These are phyloP conservation scores for Venturia effusa DNA, from an alignment of 2,329 filamentous ascomycete species.

Conservation along the genomic window DNA sequence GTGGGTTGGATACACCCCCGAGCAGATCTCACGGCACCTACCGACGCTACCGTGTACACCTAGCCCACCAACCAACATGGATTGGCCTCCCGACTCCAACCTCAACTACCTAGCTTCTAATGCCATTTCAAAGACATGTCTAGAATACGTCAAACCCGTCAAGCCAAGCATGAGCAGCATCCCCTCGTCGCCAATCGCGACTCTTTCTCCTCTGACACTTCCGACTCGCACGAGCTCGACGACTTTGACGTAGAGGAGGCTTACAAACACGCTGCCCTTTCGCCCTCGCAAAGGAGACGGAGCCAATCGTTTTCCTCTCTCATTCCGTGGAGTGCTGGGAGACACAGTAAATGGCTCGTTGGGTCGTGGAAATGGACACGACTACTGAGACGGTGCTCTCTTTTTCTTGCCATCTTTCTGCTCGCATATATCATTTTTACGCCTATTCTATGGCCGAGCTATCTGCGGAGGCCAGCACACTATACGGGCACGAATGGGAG, in stretches of 20 bases:
- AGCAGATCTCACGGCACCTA: too few species aligned
- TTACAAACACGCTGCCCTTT: slow-evolving; percentile 1
- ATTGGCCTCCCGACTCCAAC: background rate
- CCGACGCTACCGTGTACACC: too few species aligned
- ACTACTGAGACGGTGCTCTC: background rate
- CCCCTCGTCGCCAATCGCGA: background rate
- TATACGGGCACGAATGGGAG: slow-evolving; percentile 33
- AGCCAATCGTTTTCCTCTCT: background rate
- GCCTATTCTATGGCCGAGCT: slow-evolving; percentile 33
- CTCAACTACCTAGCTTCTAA: background rate
- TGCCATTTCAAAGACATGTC: background rate
- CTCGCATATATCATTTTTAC: slow-evolving; percentile 23
- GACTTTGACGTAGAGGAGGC: slow-evolving; percentile 4
- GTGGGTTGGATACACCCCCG: too few species aligned
- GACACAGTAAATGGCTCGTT: background rate
- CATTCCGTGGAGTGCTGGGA: background rate
- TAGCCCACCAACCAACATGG: too few species aligned
- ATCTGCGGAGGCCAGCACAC: slow-evolving; percentile 32
- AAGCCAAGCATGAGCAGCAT: background rate
- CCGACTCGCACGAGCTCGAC: slow-evolving; percentile 5
- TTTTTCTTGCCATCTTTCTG: slow-evolving; percentile 7
- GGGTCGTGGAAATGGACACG: background rate
- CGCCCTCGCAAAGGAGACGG: background rate
- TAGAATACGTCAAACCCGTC: slow-evolving; percentile 10
- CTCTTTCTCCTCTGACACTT: background rate